Base-by-base conservation (phyloP, 2,329 filamentous ascomycete species). In the Bisporella sp. region DNA sequence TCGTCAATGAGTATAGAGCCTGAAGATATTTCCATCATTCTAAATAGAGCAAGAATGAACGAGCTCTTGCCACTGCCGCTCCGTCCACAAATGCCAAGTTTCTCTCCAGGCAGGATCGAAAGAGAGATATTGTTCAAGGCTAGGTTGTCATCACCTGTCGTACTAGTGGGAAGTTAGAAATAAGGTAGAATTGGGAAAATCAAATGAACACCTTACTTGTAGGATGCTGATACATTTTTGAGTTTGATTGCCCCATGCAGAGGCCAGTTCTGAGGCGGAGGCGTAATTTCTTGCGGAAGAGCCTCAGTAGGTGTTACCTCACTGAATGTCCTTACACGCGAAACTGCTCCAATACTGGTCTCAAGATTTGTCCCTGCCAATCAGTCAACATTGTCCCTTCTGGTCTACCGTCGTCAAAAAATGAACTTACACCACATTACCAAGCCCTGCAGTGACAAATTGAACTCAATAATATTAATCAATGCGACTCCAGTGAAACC, bases 21-120 rank as follows among this genome's bases (percentile, higher is more conserved):
- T 0, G 63, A 54, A 2, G 65, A 64, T 32, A 70, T 59, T 29
- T 77, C 69, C 7, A 78, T 61, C 58, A 81, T 71, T 8, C 74
- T 69, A 31, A 81, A 71, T 2, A 81, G 62, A 0, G 72, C 64
- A 5, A 73, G 66, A 1, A 78, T 65, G 0, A 79, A 62, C 0
- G 67, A 68, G 42, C 65, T 69, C 46, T 73, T 73, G 1, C 71
- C 71, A 48, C 68, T 70, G 70, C 42, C 54, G 42, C 54, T 57
- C 2, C 78, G 72, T 1, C 79, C 78, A 48, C 74, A 78, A 3
- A 81, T 53, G 7, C 57, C 57, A 4, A 62, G 51, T 73, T 77
- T 29, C 73, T 81, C 77, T 69, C 6, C 78, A 74, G 46, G 73
- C 74, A 9, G 78, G 64, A 28, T 73, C 66, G n/a, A 76, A 61